Evolutionary conservation across 306 rosid species (phyloP).

Genomic region (Malus sieversii): DNA sequence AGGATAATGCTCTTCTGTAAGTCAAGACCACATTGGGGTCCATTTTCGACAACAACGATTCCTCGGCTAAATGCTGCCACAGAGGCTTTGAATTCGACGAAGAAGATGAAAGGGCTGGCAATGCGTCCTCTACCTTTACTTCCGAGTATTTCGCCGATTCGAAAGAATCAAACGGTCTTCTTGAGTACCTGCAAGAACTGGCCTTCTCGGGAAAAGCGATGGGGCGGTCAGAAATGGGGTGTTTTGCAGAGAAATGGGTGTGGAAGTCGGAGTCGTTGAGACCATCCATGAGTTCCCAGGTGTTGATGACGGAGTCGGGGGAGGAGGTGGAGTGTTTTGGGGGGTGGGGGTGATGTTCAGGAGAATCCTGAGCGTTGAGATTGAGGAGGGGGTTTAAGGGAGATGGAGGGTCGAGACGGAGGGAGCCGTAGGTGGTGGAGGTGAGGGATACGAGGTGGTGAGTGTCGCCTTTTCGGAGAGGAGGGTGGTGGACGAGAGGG

Average conservation of each 20-base stretch:
- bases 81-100: slow-evolving; percentile 46
- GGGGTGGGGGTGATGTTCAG: slow-evolving; percentile 1
- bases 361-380: slow-evolving; percentile 11
- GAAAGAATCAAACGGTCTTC: slow-evolving; percentile 31
- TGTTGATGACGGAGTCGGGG: slow-evolving; percentile 85
- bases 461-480: slow-evolving; percentile 67
- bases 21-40: slow-evolving; percentile 68
- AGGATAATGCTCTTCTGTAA: slow-evolving; percentile 65
- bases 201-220: slow-evolving; percentile 1
- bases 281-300: slow-evolving; percentile 85
- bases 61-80: slow-evolving; percentile 84
- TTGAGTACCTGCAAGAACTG: slow-evolving; percentile 24
- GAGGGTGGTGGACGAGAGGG: slow-evolving; percentile 71
- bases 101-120: neutral
- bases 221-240: slow-evolving; percentile 12
- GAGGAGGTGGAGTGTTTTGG: slow-evolving; percentile 35
- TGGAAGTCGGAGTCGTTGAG: slow-evolving; percentile 35
- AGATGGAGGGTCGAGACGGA: slow-evolving; percentile 34
- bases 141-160: slow-evolving; percentile 30
- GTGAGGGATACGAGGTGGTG: slow-evolving; percentile 85
- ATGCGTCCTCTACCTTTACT: neutral
- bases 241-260: neutral
- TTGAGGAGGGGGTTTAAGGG: slow-evolving; percentile 29
- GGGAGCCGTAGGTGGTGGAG: slow-evolving; percentile 83
- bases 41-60: slow-evolving; percentile 61